Percentiles rank a stretch among this genome's conserved stretches.
These are phyloP conservation scores for Mycena vulgaris DNA, from an alignment of 768 basidiomycete species.

Conservation along the genomic window DNA sequence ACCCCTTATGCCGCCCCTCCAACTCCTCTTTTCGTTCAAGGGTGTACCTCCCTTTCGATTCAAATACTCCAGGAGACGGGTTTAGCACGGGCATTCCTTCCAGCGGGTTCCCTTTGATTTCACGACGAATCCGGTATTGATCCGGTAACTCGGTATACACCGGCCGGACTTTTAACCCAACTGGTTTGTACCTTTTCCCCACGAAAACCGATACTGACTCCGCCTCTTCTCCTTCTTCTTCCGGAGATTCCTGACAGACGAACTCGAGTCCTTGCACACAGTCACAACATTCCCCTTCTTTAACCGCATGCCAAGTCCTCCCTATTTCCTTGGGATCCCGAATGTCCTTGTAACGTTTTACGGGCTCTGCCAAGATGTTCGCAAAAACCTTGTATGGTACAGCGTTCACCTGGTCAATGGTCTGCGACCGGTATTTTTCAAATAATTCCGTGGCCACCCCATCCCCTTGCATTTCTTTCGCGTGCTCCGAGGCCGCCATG, in stretches of 20 bases:
- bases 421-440: not conserved
- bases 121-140: constrained; percentile 35
- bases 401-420: not conserved
- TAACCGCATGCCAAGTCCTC: not conserved
- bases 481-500: not conserved
- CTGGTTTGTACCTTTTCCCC: constrained; percentile 42
- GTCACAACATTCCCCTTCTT: not conserved
- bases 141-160: constrained; percentile 39
- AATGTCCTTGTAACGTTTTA: not conserved
- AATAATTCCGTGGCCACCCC: not conserved
- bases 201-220: constrained; percentile 13
- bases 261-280: constrained; percentile 15
- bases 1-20: constrained; percentile 38
- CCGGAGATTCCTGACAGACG: not conserved
- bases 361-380: not conserved
- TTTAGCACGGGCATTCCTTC: constrained; percentile 33
- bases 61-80: constrained; percentile 36
- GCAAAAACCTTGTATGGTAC: constrained; percentile 24
- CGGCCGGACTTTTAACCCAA: constrained; percentile 38
- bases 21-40: constrained; percentile 37
- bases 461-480: not conserved
- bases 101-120: constrained; percentile 47
- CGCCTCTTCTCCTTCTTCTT: not conserved
- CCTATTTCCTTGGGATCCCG: not conserved
- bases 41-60: constrained; percentile 35